Evolutionary conservation across 78 protist genomes (phyloP).

Genomic region (Polysphondylium violaceum): DNA sequence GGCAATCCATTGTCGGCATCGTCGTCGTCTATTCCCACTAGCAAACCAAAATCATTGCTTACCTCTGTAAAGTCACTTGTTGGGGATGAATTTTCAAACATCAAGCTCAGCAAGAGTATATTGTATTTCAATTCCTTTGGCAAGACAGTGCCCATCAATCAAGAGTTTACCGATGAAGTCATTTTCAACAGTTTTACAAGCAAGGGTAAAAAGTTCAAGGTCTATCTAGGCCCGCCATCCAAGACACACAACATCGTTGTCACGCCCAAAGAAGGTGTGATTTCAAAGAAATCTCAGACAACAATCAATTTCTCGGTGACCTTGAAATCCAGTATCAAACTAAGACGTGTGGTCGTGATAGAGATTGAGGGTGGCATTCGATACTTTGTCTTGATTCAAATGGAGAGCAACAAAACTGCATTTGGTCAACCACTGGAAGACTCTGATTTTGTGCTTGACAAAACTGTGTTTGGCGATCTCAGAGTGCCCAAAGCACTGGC

Average conservation of each 20-base stretch:
- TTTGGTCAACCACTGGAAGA: constrained; percentile 40
- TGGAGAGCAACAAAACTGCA: constrained; percentile 31
- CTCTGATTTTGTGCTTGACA: constrained; percentile 10
- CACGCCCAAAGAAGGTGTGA: background rate
- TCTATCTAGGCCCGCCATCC: constrained; percentile 20
- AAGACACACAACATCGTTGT: background rate
- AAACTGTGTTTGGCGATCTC: background rate
- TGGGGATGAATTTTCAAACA: background rate
- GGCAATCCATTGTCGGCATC: background rate
- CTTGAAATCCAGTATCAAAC: constrained; percentile 9
- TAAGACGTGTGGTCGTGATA: constrained; percentile 23
- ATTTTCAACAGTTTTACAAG: background rate
- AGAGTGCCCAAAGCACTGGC: constrained; percentile 13
- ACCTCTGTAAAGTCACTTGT: constrained; percentile 21
- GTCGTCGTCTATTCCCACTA: background rate
- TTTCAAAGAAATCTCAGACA: constrained; percentile 22
- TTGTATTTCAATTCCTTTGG: constrained; percentile 12
- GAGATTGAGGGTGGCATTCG: constrained; percentile 42
- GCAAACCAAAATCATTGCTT: constrained; percentile 8
- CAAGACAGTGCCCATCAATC: constrained; percentile 5
- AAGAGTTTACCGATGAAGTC: constrained; percentile 8
- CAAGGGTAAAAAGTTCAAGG: constrained; percentile 25
- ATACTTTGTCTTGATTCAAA: constrained; percentile 21
- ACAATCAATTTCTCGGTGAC: background rate
- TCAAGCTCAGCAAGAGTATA: constrained; percentile 1